Evolutionary conservation across 78 protist genomes (phyloP).

Genomic region (Dictyostelium citrinum): DNA sequence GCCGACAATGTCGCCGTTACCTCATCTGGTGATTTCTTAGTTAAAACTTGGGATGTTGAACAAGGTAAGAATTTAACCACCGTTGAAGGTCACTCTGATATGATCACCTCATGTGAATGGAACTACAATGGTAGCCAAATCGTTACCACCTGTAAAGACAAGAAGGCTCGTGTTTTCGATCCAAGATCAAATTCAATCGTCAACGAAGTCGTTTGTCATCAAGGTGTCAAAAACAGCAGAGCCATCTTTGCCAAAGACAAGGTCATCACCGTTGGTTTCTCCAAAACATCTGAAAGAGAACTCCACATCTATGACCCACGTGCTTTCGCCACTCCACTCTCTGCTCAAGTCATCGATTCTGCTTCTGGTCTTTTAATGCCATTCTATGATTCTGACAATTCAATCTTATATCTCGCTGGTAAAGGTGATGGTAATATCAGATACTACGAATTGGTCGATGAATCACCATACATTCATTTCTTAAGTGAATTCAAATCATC

Average conservation of each 20-base stretch:
- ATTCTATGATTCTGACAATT: slow-evolving; percentile 93
- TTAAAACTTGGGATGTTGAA: slow-evolving; percentile 95
- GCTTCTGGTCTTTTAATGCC: slow-evolving; percentile 94
- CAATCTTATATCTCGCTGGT: slow-evolving; percentile 94
- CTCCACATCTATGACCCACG: slow-evolving; percentile 84
- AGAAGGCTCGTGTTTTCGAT: slow-evolving; percentile 93
- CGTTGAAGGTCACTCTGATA: slow-evolving; percentile 76
- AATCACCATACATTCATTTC: slow-evolving; percentile 83
- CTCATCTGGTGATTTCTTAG: slow-evolving; percentile 87
- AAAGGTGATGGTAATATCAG: slow-evolving; percentile 98
- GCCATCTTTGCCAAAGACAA: slow-evolving; percentile 79
- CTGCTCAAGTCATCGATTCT: slow-evolving; percentile 78
- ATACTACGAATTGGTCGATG: slow-evolving; percentile 94
- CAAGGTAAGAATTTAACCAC: slow-evolving; percentile 68
- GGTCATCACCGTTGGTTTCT: slow-evolving; percentile 93
- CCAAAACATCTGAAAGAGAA: slow-evolving; percentile 92
- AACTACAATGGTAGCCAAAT: slow-evolving; percentile 91
- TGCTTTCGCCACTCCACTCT: slow-evolving; percentile 63
- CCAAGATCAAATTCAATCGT: slow-evolving; percentile 81
- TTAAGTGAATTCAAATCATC: slow-evolving; percentile 88
- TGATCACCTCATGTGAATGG: slow-evolving; percentile 89
- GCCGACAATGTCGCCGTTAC: slow-evolving; percentile 94
- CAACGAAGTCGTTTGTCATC: slow-evolving; percentile 84
- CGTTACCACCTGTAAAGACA: slow-evolving; percentile 93
- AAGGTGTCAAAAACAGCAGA: slow-evolving; percentile 94